A percentile compares a stretch with the other conserved stretches of the same genome.
phyloP scores from a whole-genome alignment of 192 early-diverging fungal genomes.

The Phlyctochytrium bullatum region DNA sequence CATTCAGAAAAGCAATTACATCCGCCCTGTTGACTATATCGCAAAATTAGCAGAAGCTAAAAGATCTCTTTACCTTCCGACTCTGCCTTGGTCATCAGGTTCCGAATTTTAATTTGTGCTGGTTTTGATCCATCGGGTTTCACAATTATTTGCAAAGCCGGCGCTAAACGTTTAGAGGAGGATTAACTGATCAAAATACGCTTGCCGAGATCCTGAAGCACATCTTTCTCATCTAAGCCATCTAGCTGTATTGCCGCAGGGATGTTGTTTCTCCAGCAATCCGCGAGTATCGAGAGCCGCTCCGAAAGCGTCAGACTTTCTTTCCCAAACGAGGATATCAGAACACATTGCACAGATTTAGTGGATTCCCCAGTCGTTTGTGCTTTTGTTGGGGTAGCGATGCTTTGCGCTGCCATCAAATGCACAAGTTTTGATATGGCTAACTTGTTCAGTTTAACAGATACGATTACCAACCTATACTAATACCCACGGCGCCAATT shows the following conservation, averaged over 20 bases:
- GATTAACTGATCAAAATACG: conserved; percentile 2
- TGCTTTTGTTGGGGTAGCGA: neutral
- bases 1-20: too few relatives aligned
- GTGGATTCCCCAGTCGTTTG: neutral
- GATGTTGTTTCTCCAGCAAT: conserved; percentile 46
- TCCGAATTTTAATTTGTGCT: conserved; percentile 43
- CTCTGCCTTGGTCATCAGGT: conserved; percentile 34
- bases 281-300: neutral
- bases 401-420: conserved; percentile 3
- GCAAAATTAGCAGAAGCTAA: too few relatives aligned
- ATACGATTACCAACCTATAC: conserved; percentile 75
- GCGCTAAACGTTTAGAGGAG: conserved; percentile 3
- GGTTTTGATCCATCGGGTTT: conserved; percentile 34
- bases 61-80: conserved; percentile 43
- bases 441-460: conserved; percentile 21
- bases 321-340: conserved; percentile 38
- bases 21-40: too few relatives aligned
- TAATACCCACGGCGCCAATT: conserved; percentile 69
- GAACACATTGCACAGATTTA: conserved; percentile 29
- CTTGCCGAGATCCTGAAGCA: conserved; percentile 7
- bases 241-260: conserved; percentile 69
- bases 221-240: conserved; percentile 16
- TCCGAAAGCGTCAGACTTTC: conserved; percentile 1
- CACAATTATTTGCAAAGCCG: conserved; percentile 22
- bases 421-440: conserved; percentile 10